phyloP scores from a whole-genome alignment of 1,284 basidiomycete species.

The Malassezia psittaci region DNA sequence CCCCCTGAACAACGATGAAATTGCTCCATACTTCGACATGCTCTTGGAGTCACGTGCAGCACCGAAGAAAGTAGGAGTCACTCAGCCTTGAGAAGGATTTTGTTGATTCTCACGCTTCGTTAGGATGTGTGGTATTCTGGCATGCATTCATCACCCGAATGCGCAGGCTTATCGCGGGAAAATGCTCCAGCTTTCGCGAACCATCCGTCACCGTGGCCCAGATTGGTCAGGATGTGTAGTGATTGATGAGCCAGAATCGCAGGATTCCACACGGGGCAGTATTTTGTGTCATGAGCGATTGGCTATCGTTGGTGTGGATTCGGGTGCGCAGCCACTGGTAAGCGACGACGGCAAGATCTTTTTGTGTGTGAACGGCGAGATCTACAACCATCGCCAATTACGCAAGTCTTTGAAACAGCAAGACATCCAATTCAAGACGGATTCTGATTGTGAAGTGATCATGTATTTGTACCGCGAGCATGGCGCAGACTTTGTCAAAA shows the following conservation, averaged over 20 bases:
- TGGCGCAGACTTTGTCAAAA: slow-evolving; percentile 48
- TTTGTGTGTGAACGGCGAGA: slow-evolving; percentile 95
- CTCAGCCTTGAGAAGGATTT: no score
- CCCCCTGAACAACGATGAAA: slow-evolving; percentile 22
- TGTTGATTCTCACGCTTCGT: not conserved
- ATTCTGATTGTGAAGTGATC: slow-evolving; percentile 97
- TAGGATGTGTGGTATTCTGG: slow-evolving; percentile 46
- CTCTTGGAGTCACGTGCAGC: not conserved
- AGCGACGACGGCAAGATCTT: slow-evolving; percentile 75
- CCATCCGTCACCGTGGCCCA: slow-evolving; percentile 47
- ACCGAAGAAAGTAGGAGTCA: slow-evolving; percentile 3
- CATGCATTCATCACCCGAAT: slow-evolving; percentile 42
- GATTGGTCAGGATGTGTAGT: slow-evolving; percentile 48
- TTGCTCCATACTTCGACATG: not conserved
- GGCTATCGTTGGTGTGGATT: slow-evolving; percentile 95
- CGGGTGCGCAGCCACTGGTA: slow-evolving; percentile 87
- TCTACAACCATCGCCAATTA: slow-evolving; percentile 89
- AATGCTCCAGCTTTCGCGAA: slow-evolving; percentile 45
- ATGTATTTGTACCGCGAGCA: slow-evolving; percentile 53
- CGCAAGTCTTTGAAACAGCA: slow-evolving; percentile 57
- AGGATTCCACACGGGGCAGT: slow-evolving; percentile 29
- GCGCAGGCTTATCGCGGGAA: slow-evolving; percentile 40
- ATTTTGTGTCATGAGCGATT: slow-evolving; percentile 54
- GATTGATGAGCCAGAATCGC: slow-evolving; percentile 20
- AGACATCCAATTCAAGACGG: slow-evolving; percentile 79